Evolutionary conservation across 768 basidiomycete genomes (phyloP).

Genomic region (Mycena galopus): DNA sequence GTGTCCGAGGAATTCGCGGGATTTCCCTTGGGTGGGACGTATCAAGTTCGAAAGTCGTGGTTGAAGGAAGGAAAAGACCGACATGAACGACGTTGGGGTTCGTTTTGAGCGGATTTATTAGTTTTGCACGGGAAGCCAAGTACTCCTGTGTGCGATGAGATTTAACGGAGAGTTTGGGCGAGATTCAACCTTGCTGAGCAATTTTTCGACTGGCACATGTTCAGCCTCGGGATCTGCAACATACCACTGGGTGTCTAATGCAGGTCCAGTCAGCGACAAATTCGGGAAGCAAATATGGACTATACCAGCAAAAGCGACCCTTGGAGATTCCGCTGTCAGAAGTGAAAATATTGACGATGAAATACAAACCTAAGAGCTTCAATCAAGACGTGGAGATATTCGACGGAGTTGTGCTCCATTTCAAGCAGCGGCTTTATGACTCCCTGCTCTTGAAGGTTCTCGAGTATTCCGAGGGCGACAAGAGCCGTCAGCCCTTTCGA

Average conservation of each 20-base stretch:
- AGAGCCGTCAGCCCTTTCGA: constrained; percentile 86
- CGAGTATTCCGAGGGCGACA: constrained; percentile 92
- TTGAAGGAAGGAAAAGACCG: constrained; percentile 35
- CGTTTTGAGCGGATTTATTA: constrained; percentile 79
- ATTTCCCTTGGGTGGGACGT: constrained; percentile 73
- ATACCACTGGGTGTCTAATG: constrained; percentile 87
- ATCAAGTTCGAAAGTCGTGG: constrained; percentile 24
- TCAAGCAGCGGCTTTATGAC: constrained; percentile 77
- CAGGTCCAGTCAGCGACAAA: neutral
- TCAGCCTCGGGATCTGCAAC: constrained; percentile 90
- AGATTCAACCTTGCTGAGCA: constrained; percentile 81
- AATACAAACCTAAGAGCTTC: constrained; percentile 81
- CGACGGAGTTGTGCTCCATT: constrained; percentile 91
- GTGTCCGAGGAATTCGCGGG: constrained; percentile 92
- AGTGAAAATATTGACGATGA: constrained; percentile 6
- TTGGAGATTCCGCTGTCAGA: constrained; percentile 35
- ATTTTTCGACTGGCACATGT: constrained; percentile 82
- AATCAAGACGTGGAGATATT: constrained; percentile 89
- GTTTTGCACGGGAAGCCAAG: constrained; percentile 79
- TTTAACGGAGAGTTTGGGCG: neutral
- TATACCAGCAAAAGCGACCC: constrained; percentile 82
- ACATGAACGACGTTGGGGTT: constrained; percentile 79
- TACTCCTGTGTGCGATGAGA: constrained; percentile 72
- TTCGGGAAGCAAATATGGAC: neutral
- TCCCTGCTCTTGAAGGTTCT: constrained; percentile 83